Evolutionary conservation across 345 rosid species (phyloP), one percentile per base, ranked within the genome.

Genomic region (Boechera stricta): DNA sequence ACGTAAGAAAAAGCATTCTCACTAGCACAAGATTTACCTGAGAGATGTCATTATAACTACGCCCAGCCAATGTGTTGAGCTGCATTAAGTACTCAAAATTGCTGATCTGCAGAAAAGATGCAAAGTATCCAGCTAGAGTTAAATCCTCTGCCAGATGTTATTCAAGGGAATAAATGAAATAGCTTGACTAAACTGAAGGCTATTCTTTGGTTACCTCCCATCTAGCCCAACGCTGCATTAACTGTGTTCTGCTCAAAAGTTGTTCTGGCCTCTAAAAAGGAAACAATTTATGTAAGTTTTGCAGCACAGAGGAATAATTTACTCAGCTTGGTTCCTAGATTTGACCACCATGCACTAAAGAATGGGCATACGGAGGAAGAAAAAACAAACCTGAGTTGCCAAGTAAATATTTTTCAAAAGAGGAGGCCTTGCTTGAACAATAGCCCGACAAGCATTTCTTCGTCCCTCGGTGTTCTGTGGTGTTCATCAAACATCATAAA

Each of bases 221-320:
- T 81, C 97, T 91, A 58, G 94, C 93, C 99, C 99, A 95, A 28
- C 91, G 88, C 77, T 95, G 98, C 94, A 82, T 95, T 45, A 95
- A 86, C 74, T 88, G 90, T 68, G 91, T 88, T 83, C 98, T 89
- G 80, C 81, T 87, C 73, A 92, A 72, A 79, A 95, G 88, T 82
- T 91, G 98, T 35, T 95, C 97, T 76, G 97, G 94, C 75, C 91
- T 91, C 99, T 95, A 80, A 58, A 84, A 66, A 33, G 15, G 16
- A 33, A 31, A 76, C 71, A 28, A 66, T 33, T 31, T 16, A 52
- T 53, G 70, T 21, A 78, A 78, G 73, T 42, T 78, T 77, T 77
- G 68, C 42, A 58, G 51, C 31, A 51, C 32, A 51, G 21, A 49
- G 77, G 73, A 42, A 2, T 3, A 1, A 0, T 15, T 69, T 29